These are phyloP conservation scores for Protomyces inundatus DNA, from an alignment of 1,139 yeast genomes.

Conservation along the genomic window DNA sequence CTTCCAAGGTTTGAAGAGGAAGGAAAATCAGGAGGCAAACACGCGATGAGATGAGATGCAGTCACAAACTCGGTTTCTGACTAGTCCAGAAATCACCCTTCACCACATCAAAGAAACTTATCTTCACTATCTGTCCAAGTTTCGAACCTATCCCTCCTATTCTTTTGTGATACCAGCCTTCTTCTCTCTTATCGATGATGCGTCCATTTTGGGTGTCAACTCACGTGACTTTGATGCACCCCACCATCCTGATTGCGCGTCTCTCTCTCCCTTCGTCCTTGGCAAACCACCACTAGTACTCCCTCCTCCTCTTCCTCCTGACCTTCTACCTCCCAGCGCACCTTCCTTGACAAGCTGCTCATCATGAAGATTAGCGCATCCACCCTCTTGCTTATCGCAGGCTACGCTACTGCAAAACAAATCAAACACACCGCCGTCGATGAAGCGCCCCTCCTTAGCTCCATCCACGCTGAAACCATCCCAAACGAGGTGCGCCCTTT, in stretches of 20 bases:
- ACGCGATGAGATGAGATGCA: too few species aligned
- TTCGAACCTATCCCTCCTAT: too few species aligned
- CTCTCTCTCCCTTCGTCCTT: not conserved
- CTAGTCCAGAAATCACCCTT: too few species aligned
- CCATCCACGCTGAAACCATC: constrained; percentile 15
- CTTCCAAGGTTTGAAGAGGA: too few species aligned
- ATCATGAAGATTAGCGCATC: not conserved
- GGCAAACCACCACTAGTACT: not conserved
- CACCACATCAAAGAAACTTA: too few species aligned
- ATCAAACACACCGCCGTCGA: constrained; percentile 3
- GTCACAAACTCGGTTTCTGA: too few species aligned
- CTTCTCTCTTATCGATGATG: too few species aligned
- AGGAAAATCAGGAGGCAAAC: too few species aligned
- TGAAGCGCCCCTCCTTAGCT: constrained; percentile 16
- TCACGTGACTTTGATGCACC: too few species aligned
- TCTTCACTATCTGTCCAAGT: too few species aligned
- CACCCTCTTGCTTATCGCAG: constrained; percentile 7
- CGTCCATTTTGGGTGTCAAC: too few species aligned
- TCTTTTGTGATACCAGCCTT: too few species aligned
- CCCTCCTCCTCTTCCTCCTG: not conserved
- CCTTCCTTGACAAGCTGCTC: not conserved
- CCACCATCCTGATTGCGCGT: not conserved
- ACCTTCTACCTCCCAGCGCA: not conserved
- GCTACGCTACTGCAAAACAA: constrained; percentile 6
- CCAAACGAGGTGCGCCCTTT: constrained; percentile 24